phyloP scores from a whole-genome alignment of 176 grass and related monocot genomes.

The Bolboschoenus planiculmis region DNA sequence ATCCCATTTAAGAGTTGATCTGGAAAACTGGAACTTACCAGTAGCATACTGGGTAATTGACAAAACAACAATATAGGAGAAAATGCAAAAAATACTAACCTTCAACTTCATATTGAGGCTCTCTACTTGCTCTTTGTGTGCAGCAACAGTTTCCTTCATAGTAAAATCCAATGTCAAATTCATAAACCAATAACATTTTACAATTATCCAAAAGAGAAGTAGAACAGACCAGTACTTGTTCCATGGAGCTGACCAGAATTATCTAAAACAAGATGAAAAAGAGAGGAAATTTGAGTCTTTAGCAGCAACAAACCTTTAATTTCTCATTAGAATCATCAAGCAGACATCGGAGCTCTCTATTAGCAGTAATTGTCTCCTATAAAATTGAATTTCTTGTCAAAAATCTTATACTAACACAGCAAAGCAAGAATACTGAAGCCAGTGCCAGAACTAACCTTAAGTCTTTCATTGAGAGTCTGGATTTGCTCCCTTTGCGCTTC shows the following conservation, averaged over 20 bases:
- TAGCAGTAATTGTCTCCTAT: neutral
- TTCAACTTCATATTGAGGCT: neutral
- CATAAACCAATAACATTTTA: neutral
- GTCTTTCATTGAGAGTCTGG: constrained; percentile 40
- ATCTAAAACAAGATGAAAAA: neutral
- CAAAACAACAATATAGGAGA: neutral
- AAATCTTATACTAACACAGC: neutral
- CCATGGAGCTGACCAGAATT: neutral
- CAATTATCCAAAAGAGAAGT: neutral
- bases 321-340: neutral
- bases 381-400: neutral
- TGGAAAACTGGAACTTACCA: neutral
- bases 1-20: neutral
- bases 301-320: constrained; percentile 5
- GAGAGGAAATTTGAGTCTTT: neutral
- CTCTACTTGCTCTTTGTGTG: constrained; percentile 4
- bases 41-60: no score
- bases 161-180: neutral
- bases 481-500: constrained; percentile 50
- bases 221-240: neutral
- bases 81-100: neutral
- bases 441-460: constrained; percentile 39
- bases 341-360: neutral
- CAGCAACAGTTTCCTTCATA: neutral
- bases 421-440: neutral